Evolutionary conservation across 129 eudicot genomes (phyloP), one percentile per base, ranked within the genome.

Genomic region (Lactuca saligna): DNA sequence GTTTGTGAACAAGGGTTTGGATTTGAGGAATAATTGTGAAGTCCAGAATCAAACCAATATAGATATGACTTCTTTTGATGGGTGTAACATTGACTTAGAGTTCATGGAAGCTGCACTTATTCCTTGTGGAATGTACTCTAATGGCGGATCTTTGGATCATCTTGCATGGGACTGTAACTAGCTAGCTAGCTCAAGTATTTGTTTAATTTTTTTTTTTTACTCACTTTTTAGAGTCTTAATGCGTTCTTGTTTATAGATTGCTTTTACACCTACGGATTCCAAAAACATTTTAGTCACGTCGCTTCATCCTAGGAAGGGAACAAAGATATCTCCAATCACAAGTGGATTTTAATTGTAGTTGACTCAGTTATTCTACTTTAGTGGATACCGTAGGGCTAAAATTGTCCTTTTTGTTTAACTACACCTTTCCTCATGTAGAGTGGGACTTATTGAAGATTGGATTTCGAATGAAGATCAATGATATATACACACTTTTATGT

Each of bases 161-260:
- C 87, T 85, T 83, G 85, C 92, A 65, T 88, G 92, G 96, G 87
- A 83, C 63, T 77, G 84, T 74, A 76, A 76, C 63, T 69, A 69
- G 69, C 70, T 69, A 69, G 59, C 41, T 76, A 69, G 59, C 51
- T 76, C 39, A 16, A 55, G 29, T 25, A 25, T 41, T 63, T 29
- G 34, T 33, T 71, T 42, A 4, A 35, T 3, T 11, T 46, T 37
- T 64, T n/a, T 64, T 63, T 20, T 20, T n/a, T n/a, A n/a, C 8
- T 8, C 38, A 5, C 41, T 39, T 25, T 54, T 61, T 69, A 76
- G 81, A 46, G 69, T 71, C 51, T 54, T 61, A 42, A 54, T 61
- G 46, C 39, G 32, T 62, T 54, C 51, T 20, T 61, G 70, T 54
- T 54, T 76, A 76, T 76, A 69, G 17, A 41, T 61, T 68, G 70